Evolutionary conservation across 106 monocot species (phyloP).

Genomic region (Dioscorea zingiberensis): DNA sequence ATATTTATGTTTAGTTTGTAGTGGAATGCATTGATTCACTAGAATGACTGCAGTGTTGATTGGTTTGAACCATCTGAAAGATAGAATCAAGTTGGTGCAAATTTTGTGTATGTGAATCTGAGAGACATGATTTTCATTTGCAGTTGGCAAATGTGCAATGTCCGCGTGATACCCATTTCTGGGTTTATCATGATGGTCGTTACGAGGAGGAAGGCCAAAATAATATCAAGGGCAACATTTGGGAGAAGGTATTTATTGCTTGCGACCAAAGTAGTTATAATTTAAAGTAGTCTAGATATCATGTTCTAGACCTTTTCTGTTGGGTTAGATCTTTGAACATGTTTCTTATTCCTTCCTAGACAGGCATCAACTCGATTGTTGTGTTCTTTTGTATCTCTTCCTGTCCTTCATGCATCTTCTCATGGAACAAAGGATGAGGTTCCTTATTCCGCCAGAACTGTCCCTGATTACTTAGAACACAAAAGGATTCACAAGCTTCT

Average conservation of each 20-base stretch:
- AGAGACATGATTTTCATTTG: not conserved
- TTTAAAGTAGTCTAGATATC: too few species aligned
- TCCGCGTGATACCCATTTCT: slow-evolving; percentile 89
- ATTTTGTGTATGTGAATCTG: not conserved
- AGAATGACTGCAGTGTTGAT: too few species aligned
- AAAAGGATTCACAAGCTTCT: slow-evolving; percentile 85
- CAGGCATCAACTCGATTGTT: slow-evolving; percentile 66
- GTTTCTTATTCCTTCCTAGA: slow-evolving; percentile 3
- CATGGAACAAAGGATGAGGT: slow-evolving; percentile 35
- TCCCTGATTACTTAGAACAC: slow-evolving; percentile 76
- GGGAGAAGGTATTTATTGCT: slow-evolving; percentile 63
- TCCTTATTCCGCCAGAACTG: slow-evolving; percentile 49
- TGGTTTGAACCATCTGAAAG: too few species aligned
- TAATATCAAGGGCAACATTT: slow-evolving; percentile 86
- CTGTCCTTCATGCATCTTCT: slow-evolving; percentile 53
- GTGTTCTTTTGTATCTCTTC: slow-evolving; percentile 72
- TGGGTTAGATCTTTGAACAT: too few species aligned
- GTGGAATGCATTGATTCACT: too few species aligned
- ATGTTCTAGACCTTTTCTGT: too few species aligned
- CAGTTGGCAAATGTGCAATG: slow-evolving; percentile 91
- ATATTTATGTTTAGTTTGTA: too few species aligned
- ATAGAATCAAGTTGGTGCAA: too few species aligned
- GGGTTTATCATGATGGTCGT: slow-evolving; percentile 93
- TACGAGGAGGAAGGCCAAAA: slow-evolving; percentile 96
- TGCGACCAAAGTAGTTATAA: not conserved